Base-by-base conservation (phyloP, 192 early-diverging fungal species). In the Borealophlyctis nickersoniae region DNA sequence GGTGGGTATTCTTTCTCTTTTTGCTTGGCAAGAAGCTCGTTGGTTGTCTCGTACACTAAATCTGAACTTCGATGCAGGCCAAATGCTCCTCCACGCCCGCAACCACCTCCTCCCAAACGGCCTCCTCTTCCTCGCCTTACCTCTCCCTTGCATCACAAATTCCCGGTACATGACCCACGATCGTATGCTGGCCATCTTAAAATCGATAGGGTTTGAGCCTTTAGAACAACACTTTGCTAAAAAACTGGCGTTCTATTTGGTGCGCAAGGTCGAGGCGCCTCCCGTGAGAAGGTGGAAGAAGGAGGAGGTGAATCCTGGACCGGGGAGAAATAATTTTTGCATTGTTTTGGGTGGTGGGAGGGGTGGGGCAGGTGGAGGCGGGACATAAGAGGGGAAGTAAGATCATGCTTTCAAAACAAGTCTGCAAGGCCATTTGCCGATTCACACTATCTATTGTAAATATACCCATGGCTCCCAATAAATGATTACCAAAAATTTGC, bases 81-180 rank as follows among this genome's bases (percentile, higher is more conserved):
- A 84, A 29, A 89, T 92, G 79, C 73, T 92, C 2, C 49, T 70
- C 16, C 75, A 74, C 5, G 79, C 86, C 0, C 36, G 72, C 7
- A 66, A 72, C 0, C 74, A 85, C 51, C 67, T 89, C 23, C 58
- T 72, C 0, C 74, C 76, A 0, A 36, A 62, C 13, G 89, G 91
- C 27, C 66, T 89, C 29, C 74, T 94, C 4, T 94, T 87, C 52
- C 50, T 96, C 26, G 93, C 93, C 0, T 74, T 96, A 0, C 93
- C 93, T 2, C 76, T 89, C 23, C 86, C 93, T 0, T 96, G 93
- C 72, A 71, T 93, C 14, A 68, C 58, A 33, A 96, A 96, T 64
- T 94, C 92, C 13, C 80, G 93, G 0, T 96, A 96, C 55, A 80
- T 92, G 72, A 81, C 87, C 49, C 85, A 92, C 49, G 86, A 92